Evolutionary conservation across 2,329 filamentous ascomycete species (phyloP), one percentile per base, ranked within the genome.

Genomic region (Paecilomyces dactylethromorphus): DNA sequence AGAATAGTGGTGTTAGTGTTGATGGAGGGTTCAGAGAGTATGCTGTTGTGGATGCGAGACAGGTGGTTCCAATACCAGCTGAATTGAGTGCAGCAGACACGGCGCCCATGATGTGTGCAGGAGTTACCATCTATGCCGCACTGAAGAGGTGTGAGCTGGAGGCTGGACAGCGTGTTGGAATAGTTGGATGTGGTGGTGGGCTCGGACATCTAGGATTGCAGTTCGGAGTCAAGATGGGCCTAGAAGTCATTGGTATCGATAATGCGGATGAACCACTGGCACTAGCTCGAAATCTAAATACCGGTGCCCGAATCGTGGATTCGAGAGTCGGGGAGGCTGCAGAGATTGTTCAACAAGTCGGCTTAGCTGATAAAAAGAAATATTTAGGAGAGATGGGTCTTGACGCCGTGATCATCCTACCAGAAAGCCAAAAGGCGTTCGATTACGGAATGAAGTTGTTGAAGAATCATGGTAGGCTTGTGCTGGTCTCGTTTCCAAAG

Each of bases 401-500:
- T 18, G 78, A 81, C 62, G 75, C 77, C 1, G 75, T 79, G 13
- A 72, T 81, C 32, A 73, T 80, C 11, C 65, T 81, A 21, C 77
- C 79, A 0, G 79, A 81, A 61, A 76, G 72, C 49, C 79, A 81
- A 62, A 68, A 66, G 10, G 78, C 75, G 0, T 81, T 81, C 61
- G 78, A 81, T 59, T 81, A 78, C 56, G 78, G 76, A 7, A 71
- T 79, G 65, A 64, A 64, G 3, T 65, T 81, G 5, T 61, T 81
- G 21, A 74, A 73, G 53, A 77, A 76, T 53, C 78, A 80, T 56
- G 77, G 77, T 0, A 76, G 65, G n/a, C 79, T 76, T 60, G 74
- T 81, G 5, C 65, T 79, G 0, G 78, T 81, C 1, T 79, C 76
- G 0, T 81, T 80, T 64, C 78, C 78, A 0, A 73, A 76, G 53